These are phyloP conservation scores for Wallemia mellicola DNA, from an alignment of 1,284 basidiomycete genomes.

Conservation along the genomic window DNA sequence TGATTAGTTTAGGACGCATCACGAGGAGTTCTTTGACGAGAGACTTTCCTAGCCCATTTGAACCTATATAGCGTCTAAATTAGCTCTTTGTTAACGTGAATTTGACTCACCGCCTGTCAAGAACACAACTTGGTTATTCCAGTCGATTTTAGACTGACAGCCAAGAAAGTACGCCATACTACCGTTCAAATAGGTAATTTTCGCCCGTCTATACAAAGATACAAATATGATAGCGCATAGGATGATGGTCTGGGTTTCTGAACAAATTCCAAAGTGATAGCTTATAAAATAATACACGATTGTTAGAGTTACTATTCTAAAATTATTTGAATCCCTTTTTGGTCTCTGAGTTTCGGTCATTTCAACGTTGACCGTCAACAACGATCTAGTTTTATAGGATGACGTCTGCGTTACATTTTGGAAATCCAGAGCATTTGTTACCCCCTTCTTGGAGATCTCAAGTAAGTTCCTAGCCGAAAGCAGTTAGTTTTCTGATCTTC, in stretches of 20 bases:
- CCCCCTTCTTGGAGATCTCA: constrained; percentile 43
- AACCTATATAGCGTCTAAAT: background rate
- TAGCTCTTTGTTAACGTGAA: background rate
- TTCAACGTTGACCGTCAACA: background rate
- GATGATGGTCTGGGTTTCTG: too few species aligned
- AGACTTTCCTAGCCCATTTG: background rate
- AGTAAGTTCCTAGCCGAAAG: constrained; percentile 5
- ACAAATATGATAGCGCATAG: background rate
- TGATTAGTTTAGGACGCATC: background rate
- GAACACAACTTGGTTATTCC: background rate
- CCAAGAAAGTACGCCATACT: background rate
- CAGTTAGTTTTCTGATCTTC: constrained; percentile 11
- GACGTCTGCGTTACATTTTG: background rate
- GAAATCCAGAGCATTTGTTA: constrained; percentile 26
- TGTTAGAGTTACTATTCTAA: too few species aligned
- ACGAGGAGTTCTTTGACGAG: background rate
- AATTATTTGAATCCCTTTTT: too few species aligned
- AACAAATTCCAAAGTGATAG: too few species aligned
- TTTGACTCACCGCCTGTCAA: background rate
- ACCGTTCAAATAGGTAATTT: background rate
- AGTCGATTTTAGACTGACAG: background rate
- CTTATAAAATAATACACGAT: too few species aligned
- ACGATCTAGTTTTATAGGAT: background rate
- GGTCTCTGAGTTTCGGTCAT: background rate
- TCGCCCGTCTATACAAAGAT: background rate